phyloP scores from a whole-genome alignment of 352 stramenopile species.

The Phytopythium ostracodes region DNA sequence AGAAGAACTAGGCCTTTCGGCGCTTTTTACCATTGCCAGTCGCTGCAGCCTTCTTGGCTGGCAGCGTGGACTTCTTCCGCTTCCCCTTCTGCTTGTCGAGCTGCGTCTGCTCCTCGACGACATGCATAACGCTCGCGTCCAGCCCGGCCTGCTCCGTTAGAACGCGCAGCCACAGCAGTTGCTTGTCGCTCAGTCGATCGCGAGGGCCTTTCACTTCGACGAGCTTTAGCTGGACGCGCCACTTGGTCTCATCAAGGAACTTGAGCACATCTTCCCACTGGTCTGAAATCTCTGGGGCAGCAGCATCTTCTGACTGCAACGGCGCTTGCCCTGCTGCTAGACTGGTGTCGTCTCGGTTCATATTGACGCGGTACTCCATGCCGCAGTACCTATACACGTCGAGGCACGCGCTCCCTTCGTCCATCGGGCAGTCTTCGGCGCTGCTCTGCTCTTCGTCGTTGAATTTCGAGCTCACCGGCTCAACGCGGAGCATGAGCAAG shows the following conservation, averaged over 20 bases:
- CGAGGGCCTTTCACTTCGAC: conserved; percentile 87
- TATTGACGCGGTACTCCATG: conserved; percentile 52
- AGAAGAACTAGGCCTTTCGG: conserved; percentile 1
- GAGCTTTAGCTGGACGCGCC: conserved; percentile 40
- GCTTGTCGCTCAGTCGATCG: conserved; percentile 80
- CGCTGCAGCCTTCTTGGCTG: neutral
- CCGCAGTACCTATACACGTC: conserved; percentile 48
- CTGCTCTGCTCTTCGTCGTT: conserved; percentile 5
- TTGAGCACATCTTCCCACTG: conserved; percentile 13
- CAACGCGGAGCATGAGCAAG: conserved; percentile 47
- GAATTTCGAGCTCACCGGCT: neutral
- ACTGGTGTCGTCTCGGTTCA: conserved; percentile 24
- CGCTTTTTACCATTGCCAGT: conserved; percentile 4
- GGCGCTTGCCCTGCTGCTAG: neutral
- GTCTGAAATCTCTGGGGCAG: conserved; percentile 3
- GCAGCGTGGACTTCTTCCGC: conserved; percentile 3
- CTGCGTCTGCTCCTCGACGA: conserved; percentile 62
- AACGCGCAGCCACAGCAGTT: conserved; percentile 73
- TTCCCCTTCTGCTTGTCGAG: conserved; percentile 28
- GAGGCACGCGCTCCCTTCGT: conserved; percentile 25
- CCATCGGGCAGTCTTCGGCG: neutral
- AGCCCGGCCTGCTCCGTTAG: conserved; percentile 55
- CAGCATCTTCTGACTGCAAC: conserved; percentile 10
- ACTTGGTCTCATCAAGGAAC: conserved; percentile 12
- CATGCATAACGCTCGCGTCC: conserved; percentile 59